Percentiles rank a stretch among this genome's conserved stretches.
Evolutionary conservation across 169 alveolate species (phyloP).

Genomic region (Plasmodium sp.): DNA sequence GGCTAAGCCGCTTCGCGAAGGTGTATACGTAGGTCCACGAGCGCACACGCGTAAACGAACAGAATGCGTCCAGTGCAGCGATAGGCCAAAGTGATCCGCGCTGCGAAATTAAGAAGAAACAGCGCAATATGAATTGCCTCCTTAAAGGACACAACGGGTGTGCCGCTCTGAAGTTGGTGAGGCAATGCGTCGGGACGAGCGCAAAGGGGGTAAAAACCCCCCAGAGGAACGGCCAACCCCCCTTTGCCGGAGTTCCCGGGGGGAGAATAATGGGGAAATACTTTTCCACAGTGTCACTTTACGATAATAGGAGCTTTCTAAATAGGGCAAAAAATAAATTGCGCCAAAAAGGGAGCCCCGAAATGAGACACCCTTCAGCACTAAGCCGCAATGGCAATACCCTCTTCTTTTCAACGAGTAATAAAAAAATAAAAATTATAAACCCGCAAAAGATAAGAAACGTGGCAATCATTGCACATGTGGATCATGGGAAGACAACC

Average conservation of each 20-base stretch:
- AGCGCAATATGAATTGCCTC: constrained; percentile 12
- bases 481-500: constrained; percentile 99
- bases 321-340: background rate
- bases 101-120: background rate
- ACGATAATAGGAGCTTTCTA: background rate
- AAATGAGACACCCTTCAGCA: background rate
- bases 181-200: background rate
- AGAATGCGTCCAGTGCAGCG: background rate
- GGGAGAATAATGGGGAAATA: background rate
- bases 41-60: background rate
- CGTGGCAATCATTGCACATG: constrained; percentile 99
- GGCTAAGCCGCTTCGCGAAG: background rate
- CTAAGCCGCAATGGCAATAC: background rate
- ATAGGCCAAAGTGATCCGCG: background rate
- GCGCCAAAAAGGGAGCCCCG: background rate
- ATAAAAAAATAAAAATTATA: constrained; percentile 63
- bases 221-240: background rate
- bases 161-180: background rate
- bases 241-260: background rate
- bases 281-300: background rate
- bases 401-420: constrained; percentile 54
- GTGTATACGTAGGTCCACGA: background rate
- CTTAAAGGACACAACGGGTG: constrained; percentile 1
- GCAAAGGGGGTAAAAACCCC: background rate
- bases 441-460: constrained; percentile 91